A percentile compares a stretch with the other conserved stretches of the same genome.
Evolutionary conservation across 805 yeast genomes (phyloP).

Genomic region (Yarrowia phangngaensis): DNA sequence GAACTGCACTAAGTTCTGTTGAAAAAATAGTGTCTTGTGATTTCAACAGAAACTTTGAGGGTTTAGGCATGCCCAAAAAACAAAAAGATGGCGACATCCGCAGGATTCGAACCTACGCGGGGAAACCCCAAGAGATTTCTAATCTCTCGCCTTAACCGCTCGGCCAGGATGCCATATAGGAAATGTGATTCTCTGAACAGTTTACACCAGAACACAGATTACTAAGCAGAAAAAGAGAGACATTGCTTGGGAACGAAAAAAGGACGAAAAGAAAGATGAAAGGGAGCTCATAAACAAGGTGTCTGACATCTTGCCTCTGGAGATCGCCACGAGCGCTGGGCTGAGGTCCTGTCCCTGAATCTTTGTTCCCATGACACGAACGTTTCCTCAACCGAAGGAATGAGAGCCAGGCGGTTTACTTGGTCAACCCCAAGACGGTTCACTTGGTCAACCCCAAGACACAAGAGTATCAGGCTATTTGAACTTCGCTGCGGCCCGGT

Average conservation of each 20-base stretch:
- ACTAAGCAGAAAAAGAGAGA: too few relatives aligned
- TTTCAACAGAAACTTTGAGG: neutral
- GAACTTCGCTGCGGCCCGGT: conserved; percentile 93
- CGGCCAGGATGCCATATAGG: conserved; percentile 27
- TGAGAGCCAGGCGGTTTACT: conserved; percentile 67
- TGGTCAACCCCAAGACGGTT: too few relatives aligned
- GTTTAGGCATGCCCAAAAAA: neutral
- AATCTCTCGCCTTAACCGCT: conserved; percentile 27
- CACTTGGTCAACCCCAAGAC: conserved; percentile 96
- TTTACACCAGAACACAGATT: too few relatives aligned
- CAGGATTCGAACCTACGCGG: conserved; percentile 27
- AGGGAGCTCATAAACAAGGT: conserved; percentile 89
- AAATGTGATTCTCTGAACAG: too few relatives aligned
- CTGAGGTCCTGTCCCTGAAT: conserved; percentile 92
- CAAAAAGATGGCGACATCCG: conserved; percentile 23
- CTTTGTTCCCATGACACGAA: conserved; percentile 96
- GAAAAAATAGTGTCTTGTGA: neutral
- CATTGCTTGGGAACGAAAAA: too few relatives aligned
- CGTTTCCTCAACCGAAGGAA: conserved; percentile 70
- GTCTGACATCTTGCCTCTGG: conserved; percentile 82
- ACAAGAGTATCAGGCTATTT: conserved; percentile 92
- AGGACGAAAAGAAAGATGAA: too few relatives aligned
- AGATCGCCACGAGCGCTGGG: conserved; percentile 91
- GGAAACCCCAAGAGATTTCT: conserved; percentile 27
- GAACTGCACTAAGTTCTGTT: neutral